Evolutionary conservation across 768 basidiomycete species (phyloP).

Genomic region (Lactarius sp.): DNA sequence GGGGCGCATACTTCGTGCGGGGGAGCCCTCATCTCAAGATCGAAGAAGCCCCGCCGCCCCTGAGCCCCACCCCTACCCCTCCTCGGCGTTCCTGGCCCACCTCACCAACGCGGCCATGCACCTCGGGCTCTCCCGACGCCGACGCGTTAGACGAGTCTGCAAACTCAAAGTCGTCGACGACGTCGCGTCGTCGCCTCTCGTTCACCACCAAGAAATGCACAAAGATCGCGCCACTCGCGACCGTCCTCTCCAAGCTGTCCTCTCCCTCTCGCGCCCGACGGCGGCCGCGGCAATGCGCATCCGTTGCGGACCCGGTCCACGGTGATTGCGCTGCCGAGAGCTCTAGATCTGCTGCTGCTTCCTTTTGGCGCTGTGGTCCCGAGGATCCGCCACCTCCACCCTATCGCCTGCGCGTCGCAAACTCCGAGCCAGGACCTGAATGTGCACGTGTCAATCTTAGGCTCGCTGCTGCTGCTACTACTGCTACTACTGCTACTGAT

Average conservation of each 20-base stretch:
- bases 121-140: neutral
- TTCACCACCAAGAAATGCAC: slow-evolving; percentile 7
- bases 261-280: neutral
- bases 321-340: neutral
- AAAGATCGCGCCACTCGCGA: slow-evolving; percentile 11
- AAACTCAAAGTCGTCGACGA: neutral
- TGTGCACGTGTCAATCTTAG: neutral
- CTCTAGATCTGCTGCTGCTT: too few relatives aligned
- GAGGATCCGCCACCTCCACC: slow-evolving; percentile 21
- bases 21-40: neutral
- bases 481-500: too few relatives aligned
- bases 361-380: neutral
- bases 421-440: slow-evolving; percentile 3
- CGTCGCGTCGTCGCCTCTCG: slow-evolving; percentile 13
- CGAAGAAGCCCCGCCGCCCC: neutral
- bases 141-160: neutral
- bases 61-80: neutral
- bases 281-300: too few relatives aligned
- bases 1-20: neutral
- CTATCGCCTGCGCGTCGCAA: slow-evolving; percentile 13
- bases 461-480: neutral
- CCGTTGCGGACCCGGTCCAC: neutral
- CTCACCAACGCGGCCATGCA: too few relatives aligned
- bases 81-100: neutral
- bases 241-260: slow-evolving; percentile 10